Conservation (phyloP, 208 protist species). For the Acanthamoeba healyi region DNA sequence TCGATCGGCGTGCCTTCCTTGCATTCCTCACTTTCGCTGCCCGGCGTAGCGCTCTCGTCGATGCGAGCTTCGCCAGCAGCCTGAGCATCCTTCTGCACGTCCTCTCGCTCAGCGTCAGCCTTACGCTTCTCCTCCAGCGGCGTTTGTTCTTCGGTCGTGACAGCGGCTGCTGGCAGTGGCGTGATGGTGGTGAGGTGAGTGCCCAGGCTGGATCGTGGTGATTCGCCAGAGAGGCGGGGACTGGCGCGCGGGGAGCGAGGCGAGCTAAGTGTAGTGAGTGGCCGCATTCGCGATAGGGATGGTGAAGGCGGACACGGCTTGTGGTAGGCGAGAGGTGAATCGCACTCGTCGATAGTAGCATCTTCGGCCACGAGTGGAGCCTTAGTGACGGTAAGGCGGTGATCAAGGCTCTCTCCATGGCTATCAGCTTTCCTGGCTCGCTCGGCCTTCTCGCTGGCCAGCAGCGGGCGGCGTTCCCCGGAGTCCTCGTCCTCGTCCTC, state of each 20-base stretch:
- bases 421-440: not conserved
- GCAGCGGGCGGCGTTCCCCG: not conserved
- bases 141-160: not conserved
- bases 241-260: not conserved
- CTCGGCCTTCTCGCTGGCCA: conserved; percentile 38
- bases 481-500: not conserved
- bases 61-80: too few relatives aligned
- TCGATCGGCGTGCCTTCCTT: not conserved
- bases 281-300: not conserved
- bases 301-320: conserved; percentile 40
- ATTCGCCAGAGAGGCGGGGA: too few relatives aligned
- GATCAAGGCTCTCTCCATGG: not conserved
- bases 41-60: too few relatives aligned
- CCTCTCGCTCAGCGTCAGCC: too few relatives aligned
- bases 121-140: too few relatives aligned
- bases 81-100: too few relatives aligned
- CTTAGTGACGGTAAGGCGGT: not conserved
- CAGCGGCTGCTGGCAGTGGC: not conserved
- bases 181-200: not conserved
- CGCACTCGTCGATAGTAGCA: conserved; percentile 24
- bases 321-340: conserved; percentile 35
- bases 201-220: not conserved
- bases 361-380: not conserved
- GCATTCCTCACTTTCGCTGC: too few relatives aligned
- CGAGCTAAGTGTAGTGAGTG: not conserved